Base-by-base conservation (phyloP, 306 rosid genomes). In the Sechiopsis laciniata region DNA sequence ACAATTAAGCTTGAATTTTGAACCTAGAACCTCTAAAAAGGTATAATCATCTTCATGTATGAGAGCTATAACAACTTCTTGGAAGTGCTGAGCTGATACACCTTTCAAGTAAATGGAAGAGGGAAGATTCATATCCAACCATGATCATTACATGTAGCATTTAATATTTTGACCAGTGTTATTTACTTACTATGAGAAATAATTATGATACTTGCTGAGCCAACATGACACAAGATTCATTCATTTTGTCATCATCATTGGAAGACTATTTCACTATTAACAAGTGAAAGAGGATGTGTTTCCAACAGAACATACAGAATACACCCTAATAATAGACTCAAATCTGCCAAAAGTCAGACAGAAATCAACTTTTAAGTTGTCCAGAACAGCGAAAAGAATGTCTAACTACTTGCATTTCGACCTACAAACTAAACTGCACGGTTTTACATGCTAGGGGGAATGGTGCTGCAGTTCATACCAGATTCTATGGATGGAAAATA, bases 351-450 rank as follows among this genome's bases (percentile, higher is more conserved):
- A 40, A 21, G 73, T n/a, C 58, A 16, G 55, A 69, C 46, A 50
- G 59, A 8, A 22, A 15, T 69, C 22, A 4, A 69, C 29, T 73
- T 82, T 10, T 26, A 26, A 37, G 6, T 64, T 46, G 68, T 76
- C 76, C 45, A 51, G 24, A 54, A 82, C 46, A 62, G 68, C 71
- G 37, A 48, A 80, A 70, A 45, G 72, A 53, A 80, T 69, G 55
- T 14, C 74, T 51, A 69, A 69, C 74, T 69, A 69, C 59, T 4
- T 22, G 12, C 74, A 20, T 67, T 67, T 67, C 8, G 59, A 69
- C 46, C 74, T 22, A 69, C 3, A 7, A 50, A 69, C 74, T 50
- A 50, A 69, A 50, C 35, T 24, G 58, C 74, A 46, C 16, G 57
- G n/a, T 50, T 68, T 68, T 46, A 68, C 56, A 46, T 12, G 73